Conservation (phyloP, 2,329 filamentous ascomycete species). For the Orbilia brochopaga region DNA sequence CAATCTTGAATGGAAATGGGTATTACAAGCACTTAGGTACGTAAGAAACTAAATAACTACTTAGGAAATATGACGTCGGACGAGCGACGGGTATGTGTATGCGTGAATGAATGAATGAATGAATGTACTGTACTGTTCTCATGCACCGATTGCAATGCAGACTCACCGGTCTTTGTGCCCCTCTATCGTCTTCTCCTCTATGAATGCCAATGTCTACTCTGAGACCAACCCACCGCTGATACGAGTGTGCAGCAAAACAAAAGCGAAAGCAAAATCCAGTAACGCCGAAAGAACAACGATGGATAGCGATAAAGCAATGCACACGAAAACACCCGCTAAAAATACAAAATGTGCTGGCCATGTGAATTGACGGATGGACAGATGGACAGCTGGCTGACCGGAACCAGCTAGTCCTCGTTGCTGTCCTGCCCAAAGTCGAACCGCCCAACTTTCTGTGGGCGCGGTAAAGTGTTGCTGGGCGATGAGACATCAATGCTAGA, state of each 20-base stretch:
- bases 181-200: neutral
- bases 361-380: neutral
- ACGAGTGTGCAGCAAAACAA: neutral
- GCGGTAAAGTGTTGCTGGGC: constrained; percentile 1
- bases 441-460: neutral
- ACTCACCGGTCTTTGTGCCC: neutral
- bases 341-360: neutral
- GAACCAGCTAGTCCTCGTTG: constrained; percentile 8
- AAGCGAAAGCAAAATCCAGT: neutral
- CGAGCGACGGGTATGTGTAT: neutral
- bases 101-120: neutral
- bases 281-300: neutral
- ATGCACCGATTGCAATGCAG: neutral
- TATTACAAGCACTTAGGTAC: too few species aligned
- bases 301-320: neutral
- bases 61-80: too few species aligned
- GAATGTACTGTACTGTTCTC: neutral
- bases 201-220: neutral
- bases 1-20: too few species aligned
- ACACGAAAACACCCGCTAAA: neutral
- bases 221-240: neutral
- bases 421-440: constrained; percentile 1
- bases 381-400: neutral
- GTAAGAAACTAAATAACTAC: too few species aligned
- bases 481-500: constrained; percentile 13